Evolutionary conservation across 1,139 yeast species (phyloP).

Genomic region (Suhomyces bolitotheri): DNA sequence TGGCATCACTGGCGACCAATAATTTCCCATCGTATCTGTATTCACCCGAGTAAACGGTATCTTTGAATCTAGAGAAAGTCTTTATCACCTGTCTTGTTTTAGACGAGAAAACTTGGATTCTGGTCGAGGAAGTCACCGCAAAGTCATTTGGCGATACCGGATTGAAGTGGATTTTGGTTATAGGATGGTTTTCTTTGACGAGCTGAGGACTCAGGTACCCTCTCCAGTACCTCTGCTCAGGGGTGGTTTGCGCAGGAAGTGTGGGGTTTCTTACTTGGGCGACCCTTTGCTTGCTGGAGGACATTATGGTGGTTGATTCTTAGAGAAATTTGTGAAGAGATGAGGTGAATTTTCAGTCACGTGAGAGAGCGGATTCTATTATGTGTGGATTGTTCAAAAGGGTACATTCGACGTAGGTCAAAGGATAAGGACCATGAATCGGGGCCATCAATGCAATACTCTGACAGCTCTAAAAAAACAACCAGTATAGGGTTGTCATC

Average conservation of each 20-base stretch:
- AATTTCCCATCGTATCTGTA: slow-evolving; percentile 81
- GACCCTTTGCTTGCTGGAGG: slow-evolving; percentile 71
- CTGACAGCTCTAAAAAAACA: too few species aligned
- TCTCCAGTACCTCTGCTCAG: slow-evolving; percentile 95
- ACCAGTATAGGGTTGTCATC: too few species aligned
- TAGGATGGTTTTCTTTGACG: slow-evolving; percentile 91
- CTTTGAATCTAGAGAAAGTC: slow-evolving; percentile 89
- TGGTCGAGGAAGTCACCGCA: slow-evolving; percentile 89
- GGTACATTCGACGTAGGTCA: too few species aligned
- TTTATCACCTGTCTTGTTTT: slow-evolving; percentile 88
- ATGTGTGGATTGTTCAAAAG: too few species aligned
- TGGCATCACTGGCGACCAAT: slow-evolving; percentile 84
- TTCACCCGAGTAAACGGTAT: slow-evolving; percentile 84
- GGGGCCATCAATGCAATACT: too few species aligned
- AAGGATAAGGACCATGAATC: too few species aligned
- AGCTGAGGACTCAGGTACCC: slow-evolving; percentile 80
- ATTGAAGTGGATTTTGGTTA: slow-evolving; percentile 83
- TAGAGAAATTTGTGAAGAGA: slow-evolving; percentile 12
- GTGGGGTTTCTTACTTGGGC: slow-evolving; percentile 73
- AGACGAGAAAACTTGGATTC: slow-evolving; percentile 89
- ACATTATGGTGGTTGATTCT: slow-evolving; percentile 50
- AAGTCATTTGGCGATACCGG: slow-evolving; percentile 88
- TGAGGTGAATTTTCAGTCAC: slow-evolving; percentile 15
- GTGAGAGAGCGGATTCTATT: slow-evolving; percentile 5
- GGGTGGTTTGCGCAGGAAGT: slow-evolving; percentile 76